phyloP scores from a whole-genome alignment of 2,329 filamentous ascomycete genomes.

The Microcyclospora tardicrescens region DNA sequence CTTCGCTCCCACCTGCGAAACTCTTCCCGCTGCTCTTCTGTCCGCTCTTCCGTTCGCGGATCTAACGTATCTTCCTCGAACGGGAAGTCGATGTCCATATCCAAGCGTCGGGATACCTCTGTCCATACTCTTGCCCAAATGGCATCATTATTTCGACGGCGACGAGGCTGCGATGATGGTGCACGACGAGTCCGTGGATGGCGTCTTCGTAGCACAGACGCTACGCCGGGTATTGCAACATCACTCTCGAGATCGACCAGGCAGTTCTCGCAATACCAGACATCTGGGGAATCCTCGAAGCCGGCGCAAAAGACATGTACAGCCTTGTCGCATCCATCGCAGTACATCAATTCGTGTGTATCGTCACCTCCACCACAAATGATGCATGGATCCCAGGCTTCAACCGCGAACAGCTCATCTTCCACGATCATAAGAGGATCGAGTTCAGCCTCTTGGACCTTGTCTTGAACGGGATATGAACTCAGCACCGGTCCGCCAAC shows the following conservation, averaged over 20 bases:
- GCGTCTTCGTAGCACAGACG: conserved; percentile 11
- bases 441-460: conserved; percentile 80
- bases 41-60: conserved; percentile 31
- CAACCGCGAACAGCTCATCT: conserved; percentile 44
- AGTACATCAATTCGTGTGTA: conserved; percentile 74
- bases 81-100: conserved; percentile 72
- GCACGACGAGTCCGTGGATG: no score
- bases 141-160: conserved; percentile 31
- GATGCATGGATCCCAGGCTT: conserved; percentile 57
- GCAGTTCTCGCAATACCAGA: conserved; percentile 88
- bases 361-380: conserved; percentile 72
- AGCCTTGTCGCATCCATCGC: conserved; percentile 77
- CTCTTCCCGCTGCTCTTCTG: conserved; percentile 43
- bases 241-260: conserved; percentile 21
- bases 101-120: conserved; percentile 67
- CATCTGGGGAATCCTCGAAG: conserved; percentile 43
- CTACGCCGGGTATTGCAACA: conserved; percentile 14
- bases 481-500: conserved; percentile 51
- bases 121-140: conserved; percentile 75
- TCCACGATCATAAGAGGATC: conserved; percentile 70
- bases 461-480: conserved; percentile 59
- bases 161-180: conserved; percentile 7
- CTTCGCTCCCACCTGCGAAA: conserved; percentile 69
- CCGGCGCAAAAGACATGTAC: conserved; percentile 91
- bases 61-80: conserved; percentile 55